Evolutionary conservation across 345 rosid genomes (phyloP).

Genomic region (Turritis glabra): DNA sequence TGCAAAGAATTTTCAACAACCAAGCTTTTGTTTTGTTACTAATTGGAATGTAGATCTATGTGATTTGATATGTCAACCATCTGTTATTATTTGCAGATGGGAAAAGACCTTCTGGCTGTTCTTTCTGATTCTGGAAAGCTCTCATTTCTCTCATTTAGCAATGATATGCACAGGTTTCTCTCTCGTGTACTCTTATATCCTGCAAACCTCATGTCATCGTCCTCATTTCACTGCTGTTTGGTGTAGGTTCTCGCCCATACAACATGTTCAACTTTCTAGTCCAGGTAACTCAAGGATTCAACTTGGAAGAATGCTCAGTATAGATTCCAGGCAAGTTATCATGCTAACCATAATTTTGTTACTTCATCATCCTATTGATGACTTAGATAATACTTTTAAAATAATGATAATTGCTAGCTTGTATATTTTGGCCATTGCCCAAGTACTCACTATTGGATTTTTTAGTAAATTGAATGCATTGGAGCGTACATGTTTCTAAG

Average conservation of each 20-base stretch:
- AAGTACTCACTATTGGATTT: neutral
- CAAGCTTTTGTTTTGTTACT: constrained; percentile 20
- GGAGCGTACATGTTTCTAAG: constrained; percentile 7
- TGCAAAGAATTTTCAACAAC: constrained; percentile 7
- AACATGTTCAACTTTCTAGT: constrained; percentile 73
- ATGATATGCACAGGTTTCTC: constrained; percentile 93
- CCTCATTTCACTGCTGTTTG: constrained; percentile 37
- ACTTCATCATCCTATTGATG: constrained; percentile 9
- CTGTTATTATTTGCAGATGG: constrained; percentile 54
- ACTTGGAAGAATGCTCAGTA: constrained; percentile 85
- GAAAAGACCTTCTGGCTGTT: constrained; percentile 81
- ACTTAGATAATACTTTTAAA: constrained; percentile 6
- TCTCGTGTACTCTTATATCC: constrained; percentile 28
- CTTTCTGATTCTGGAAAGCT: constrained; percentile 99
- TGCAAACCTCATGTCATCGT: constrained; percentile 2
- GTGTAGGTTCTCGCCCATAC: constrained; percentile 82
- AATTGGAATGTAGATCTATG: constrained; percentile 2
- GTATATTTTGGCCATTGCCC: neutral
- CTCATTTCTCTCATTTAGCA: constrained; percentile 83
- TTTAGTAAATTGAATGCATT: constrained; percentile 7
- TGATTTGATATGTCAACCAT: constrained; percentile 19
- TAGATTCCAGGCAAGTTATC: constrained; percentile 72
- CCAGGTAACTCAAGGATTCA: constrained; percentile 84
- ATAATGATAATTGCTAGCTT: neutral
- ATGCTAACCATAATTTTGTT: constrained; percentile 2